Percentiles rank a stretch among this genome's conserved stretches.
These are phyloP conservation scores for Triticum timopheevii DNA, from an alignment of 176 grass and related monocot genomes.

Conservation along the genomic window DNA sequence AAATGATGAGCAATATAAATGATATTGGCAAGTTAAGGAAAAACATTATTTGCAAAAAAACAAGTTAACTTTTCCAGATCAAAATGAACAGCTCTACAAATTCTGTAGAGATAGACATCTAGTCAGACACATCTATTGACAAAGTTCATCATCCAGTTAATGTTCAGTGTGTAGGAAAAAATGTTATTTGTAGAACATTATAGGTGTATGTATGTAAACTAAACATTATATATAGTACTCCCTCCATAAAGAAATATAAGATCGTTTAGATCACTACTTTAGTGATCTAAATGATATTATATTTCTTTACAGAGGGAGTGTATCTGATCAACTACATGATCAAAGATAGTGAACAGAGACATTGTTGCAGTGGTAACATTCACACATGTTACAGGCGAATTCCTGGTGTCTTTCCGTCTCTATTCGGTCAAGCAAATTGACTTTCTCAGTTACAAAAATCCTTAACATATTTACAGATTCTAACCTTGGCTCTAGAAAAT, in stretches of 20 bases:
- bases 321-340: slow-evolving; percentile 15
- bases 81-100: background rate
- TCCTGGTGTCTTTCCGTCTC: background rate
- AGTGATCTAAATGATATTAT: too few species aligned
- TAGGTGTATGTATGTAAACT: background rate
- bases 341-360: slow-evolving; percentile 7
- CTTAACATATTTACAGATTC: background rate
- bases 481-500: background rate
- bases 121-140: background rate
- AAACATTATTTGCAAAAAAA: background rate
- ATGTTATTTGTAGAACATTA: background rate
- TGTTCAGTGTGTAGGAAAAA: background rate
- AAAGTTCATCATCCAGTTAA: background rate
- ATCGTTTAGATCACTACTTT: too few species aligned
- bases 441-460: background rate
- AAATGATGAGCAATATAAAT: slow-evolving; percentile 1
- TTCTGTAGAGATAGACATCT: background rate
- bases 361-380: background rate
- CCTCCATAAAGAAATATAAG: too few species aligned
- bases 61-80: background rate
- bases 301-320: too few species aligned
- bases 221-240: background rate
- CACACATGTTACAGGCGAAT: background rate
- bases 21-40: background rate
- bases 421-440: background rate